phyloP scores from a whole-genome alignment of 2,329 filamentous ascomycete genomes.

The Aspergillus spinulosporus region DNA sequence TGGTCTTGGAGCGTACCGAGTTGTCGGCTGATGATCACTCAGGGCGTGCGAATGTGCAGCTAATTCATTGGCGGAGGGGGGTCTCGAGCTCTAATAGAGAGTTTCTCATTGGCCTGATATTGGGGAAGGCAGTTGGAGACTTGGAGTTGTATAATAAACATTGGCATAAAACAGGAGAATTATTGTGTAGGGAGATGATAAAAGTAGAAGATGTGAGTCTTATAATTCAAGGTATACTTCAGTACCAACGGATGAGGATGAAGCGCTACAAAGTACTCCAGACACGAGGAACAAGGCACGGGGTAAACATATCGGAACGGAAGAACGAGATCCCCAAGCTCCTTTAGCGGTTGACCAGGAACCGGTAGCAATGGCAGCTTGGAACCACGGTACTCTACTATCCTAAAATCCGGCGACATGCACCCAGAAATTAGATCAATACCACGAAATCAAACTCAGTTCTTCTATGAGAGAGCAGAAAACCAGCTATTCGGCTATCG shows the following conservation, averaged over 20 bases:
- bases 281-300: not conserved
- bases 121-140: no score
- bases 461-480: no score
- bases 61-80: not conserved
- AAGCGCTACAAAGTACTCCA: not conserved
- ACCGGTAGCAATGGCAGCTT: not conserved
- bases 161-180: no score
- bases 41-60: conserved; percentile 1
- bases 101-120: not conserved
- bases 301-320: not conserved
- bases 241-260: no score
- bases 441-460: no score
- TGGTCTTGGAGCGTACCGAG: not conserved
- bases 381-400: not conserved
- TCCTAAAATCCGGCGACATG: not conserved
- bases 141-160: no score
- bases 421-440: no score
- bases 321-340: not conserved
- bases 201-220: no score
- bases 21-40: not conserved
- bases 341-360: not conserved
- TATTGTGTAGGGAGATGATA: no score
- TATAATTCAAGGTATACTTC: no score
- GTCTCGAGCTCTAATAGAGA: not conserved
- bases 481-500: no score